These are phyloP conservation scores for Podaxis rugospora DNA, from an alignment of 768 basidiomycete species.

Conservation along the genomic window DNA sequence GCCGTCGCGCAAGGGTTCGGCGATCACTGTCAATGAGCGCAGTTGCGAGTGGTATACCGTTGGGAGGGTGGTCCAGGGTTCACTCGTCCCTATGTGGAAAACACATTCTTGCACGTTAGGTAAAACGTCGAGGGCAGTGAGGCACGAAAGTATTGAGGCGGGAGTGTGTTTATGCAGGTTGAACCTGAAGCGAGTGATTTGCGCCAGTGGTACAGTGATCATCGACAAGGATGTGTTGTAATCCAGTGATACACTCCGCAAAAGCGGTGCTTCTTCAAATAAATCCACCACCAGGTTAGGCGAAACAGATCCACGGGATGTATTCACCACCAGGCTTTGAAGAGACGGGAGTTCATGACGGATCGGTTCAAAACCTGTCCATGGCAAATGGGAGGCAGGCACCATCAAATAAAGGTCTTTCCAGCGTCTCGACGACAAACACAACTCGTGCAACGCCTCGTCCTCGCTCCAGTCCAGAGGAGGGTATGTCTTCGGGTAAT, in stretches of 20 bases:
- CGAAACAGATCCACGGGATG: constrained; percentile 6
- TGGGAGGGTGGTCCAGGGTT: constrained; percentile 9
- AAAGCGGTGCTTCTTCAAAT: constrained; percentile 12
- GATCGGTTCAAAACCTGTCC: constrained; percentile 6
- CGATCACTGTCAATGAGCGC: constrained; percentile 1
- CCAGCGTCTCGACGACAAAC: constrained; percentile 10
- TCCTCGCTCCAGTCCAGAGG: constrained; percentile 10
- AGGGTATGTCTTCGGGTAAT: constrained; percentile 2
- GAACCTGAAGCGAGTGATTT: constrained; percentile 10
- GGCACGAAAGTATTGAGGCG: constrained; percentile 10
- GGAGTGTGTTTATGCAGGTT: constrained; percentile 12
- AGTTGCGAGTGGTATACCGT: constrained; percentile 4
- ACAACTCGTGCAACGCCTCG: constrained; percentile 4
- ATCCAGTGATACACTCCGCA: constrained; percentile 11
- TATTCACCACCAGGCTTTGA: constrained; percentile 6
- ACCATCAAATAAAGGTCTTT: constrained; percentile 11
- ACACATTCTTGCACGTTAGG: constrained; percentile 12
- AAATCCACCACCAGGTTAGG: constrained; percentile 2
- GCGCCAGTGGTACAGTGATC: constrained; percentile 4
- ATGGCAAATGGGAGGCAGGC: constrained; percentile 9
- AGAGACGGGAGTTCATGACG: constrained; percentile 11
- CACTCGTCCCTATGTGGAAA: constrained; percentile 9
- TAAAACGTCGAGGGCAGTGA: constrained; percentile 2
- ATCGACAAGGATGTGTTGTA: constrained; percentile 10
- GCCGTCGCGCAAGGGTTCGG: constrained; percentile 6